phyloP scores from a whole-genome alignment of 129 eudicot species.

The Escallonia herrerae region DNA sequence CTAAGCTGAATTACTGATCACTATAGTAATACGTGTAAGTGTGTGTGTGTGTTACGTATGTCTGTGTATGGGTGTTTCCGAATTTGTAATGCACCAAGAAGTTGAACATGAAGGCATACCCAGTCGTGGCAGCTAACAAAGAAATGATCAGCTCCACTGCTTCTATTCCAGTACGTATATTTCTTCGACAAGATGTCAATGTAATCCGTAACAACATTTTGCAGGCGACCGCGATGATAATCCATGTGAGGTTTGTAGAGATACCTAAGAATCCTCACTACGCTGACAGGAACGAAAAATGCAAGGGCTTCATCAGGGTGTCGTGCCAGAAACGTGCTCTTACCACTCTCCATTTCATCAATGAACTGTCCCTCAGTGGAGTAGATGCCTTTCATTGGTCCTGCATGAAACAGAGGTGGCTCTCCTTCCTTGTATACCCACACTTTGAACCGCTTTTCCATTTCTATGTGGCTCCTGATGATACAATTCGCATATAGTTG shows the following conservation, averaged over 20 bases:
- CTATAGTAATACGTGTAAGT: not conserved
- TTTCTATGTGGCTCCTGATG: constrained; percentile 54
- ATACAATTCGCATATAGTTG: too few relatives aligned
- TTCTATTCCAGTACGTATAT: constrained; percentile 55
- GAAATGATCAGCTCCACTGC: constrained; percentile 66
- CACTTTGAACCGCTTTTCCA: constrained; percentile 51
- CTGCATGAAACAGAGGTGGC: constrained; percentile 47
- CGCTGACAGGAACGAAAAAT: constrained; percentile 52
- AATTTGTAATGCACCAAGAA: not conserved
- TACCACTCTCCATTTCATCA: constrained; percentile 37
- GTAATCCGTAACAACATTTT: constrained; percentile 43
- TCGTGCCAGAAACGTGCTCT: constrained; percentile 21
- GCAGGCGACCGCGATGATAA: constrained; percentile 28
- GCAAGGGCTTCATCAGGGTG: constrained; percentile 39
- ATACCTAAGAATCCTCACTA: constrained; percentile 36
- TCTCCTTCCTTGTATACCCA: constrained; percentile 72
- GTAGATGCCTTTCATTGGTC: constrained; percentile 58
- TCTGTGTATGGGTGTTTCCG: too few relatives aligned
- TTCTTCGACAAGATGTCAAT: constrained; percentile 33
- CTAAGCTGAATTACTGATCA: not conserved
- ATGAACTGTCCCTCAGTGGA: constrained; percentile 57
- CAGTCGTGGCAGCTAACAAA: constrained; percentile 64
- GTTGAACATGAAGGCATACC: constrained; percentile 21
- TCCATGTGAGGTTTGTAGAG: constrained; percentile 28
- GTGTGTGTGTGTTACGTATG: too few relatives aligned